These are phyloP conservation scores for Plasmodium vinckei DNA, from an alignment of 169 alveolate species.

Conservation along the genomic window DNA sequence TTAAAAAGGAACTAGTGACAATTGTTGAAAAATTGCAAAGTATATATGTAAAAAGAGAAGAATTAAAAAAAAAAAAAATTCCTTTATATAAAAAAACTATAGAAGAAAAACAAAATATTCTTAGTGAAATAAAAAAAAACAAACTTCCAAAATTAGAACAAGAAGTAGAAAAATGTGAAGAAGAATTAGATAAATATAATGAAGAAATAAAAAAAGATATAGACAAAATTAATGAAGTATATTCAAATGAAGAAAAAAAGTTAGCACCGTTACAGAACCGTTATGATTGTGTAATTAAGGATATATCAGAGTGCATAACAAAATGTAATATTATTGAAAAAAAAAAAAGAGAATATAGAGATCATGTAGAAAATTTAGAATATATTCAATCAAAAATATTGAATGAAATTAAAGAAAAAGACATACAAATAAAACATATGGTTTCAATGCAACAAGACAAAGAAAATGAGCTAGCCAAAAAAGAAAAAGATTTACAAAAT, in stretches of 20 bases:
- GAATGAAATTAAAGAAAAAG: constrained; percentile 70
- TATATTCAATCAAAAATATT: constrained; percentile 46
- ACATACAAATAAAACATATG: constrained; percentile 33
- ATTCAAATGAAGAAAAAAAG: constrained; percentile 77
- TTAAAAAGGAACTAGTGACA: constrained; percentile 81
- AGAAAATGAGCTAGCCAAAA: constrained; percentile 11
- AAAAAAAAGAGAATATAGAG: constrained; percentile 43
- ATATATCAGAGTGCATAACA: constrained; percentile 73
- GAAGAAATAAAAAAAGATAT: constrained; percentile 78
- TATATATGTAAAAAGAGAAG: constrained; percentile 71
- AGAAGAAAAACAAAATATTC: constrained; percentile 75
- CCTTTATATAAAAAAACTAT: constrained; percentile 75
- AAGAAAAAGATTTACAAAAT: constrained; percentile 16
- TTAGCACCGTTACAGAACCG: constrained; percentile 84
- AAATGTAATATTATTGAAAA: constrained; percentile 77
- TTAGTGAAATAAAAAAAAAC: constrained; percentile 76
- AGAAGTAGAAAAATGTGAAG: constrained; percentile 82
- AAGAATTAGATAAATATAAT: constrained; percentile 77
- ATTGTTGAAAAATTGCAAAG: constrained; percentile 85
- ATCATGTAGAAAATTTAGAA: constrained; percentile 33
- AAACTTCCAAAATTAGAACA: constrained; percentile 78
- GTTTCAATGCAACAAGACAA: constrained; percentile 26
- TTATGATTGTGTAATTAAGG: constrained; percentile 76
- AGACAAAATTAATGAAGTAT: constrained; percentile 66
- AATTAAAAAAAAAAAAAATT: constrained; percentile 77